Percentiles rank a stretch among this genome's conserved stretches.
phyloP scores from a whole-genome alignment of 345 rosid species.

The Atalantia buxifolia region DNA sequence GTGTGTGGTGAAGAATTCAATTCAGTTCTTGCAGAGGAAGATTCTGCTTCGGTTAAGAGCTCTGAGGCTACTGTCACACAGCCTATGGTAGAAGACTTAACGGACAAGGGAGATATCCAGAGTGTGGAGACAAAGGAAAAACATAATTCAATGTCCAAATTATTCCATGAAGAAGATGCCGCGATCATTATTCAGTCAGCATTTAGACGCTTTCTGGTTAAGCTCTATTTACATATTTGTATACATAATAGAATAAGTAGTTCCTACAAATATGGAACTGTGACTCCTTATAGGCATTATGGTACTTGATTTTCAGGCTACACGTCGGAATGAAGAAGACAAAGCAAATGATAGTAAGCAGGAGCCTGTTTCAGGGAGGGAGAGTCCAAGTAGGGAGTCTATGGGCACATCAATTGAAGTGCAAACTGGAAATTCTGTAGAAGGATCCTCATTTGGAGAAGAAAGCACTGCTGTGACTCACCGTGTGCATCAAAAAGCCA shows the following conservation, averaged over 20 bases:
- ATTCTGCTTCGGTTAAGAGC: conserved; percentile 68
- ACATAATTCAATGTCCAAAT: conserved; percentile 44
- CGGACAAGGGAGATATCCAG: conserved; percentile 22
- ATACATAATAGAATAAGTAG: not conserved
- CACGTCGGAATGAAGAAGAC: conserved; percentile 23
- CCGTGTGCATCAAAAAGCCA: conserved; percentile 39
- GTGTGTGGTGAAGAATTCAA: conserved; percentile 73
- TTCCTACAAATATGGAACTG: not conserved
- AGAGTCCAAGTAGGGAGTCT: conserved; percentile 53
- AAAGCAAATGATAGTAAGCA: conserved; percentile 17
- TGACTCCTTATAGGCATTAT: not conserved
- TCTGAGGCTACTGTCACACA: conserved; percentile 48
- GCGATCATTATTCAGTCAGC: conserved; percentile 72
- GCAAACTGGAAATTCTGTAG: conserved; percentile 60
- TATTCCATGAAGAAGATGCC: conserved; percentile 69
- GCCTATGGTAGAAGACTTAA: conserved; percentile 22
- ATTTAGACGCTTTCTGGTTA: conserved; percentile 61
- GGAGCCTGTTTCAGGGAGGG: conserved; percentile 22
- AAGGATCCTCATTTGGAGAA: conserved; percentile 34
- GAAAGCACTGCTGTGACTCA: conserved; percentile 30
- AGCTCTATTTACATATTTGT: not conserved
- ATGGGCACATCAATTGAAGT: conserved; percentile 68
- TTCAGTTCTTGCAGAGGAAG: conserved; percentile 72
- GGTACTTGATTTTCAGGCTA: conserved; percentile 35
- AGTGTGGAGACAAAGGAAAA: conserved; percentile 34